Evolutionary conservation across 2,329 filamentous ascomycete genomes (phyloP).

Genomic region (Cordyceps fumosorosea): DNA sequence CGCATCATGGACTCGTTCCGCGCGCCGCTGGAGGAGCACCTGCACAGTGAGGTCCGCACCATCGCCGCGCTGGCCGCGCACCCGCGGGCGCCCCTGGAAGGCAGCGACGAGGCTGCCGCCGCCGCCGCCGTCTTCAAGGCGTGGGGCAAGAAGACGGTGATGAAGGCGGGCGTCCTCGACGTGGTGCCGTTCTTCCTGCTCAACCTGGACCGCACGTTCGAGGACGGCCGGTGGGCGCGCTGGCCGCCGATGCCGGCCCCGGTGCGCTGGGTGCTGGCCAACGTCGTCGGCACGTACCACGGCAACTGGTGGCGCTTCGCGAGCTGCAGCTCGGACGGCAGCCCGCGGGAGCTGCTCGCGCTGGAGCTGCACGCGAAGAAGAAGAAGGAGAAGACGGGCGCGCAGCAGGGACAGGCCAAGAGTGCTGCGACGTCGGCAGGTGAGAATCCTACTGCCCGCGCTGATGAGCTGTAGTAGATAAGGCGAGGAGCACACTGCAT

Average conservation of each 20-base stretch:
- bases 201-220: constrained; percentile 53
- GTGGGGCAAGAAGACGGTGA: constrained; percentile 59
- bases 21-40: constrained; percentile 44
- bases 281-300: constrained; percentile 50
- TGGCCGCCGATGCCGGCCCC: constrained; percentile 60
- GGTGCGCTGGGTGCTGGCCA: constrained; percentile 53
- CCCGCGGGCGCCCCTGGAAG: constrained; percentile 42
- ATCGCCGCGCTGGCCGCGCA: constrained; percentile 45
- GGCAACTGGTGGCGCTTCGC: constrained; percentile 58
- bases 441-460: neutral
- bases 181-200: constrained; percentile 59
- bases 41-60: constrained; percentile 48
- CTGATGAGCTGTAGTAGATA: neutral
- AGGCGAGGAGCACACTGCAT: too few relatives aligned
- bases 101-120: constrained; percentile 36
- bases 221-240: constrained; percentile 52
- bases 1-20: constrained; percentile 46
- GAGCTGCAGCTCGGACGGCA: constrained; percentile 50
- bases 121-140: constrained; percentile 48
- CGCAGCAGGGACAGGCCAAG: neutral
- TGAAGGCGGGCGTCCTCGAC: constrained; percentile 51
- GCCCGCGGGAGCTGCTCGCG: constrained; percentile 48
- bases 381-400: neutral
- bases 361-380: constrained; percentile 21
- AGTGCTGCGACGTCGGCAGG: neutral